These are phyloP conservation scores for Wickerhamiella azymoides DNA, from an alignment of 805 yeast genomes.

Conservation along the genomic window DNA sequence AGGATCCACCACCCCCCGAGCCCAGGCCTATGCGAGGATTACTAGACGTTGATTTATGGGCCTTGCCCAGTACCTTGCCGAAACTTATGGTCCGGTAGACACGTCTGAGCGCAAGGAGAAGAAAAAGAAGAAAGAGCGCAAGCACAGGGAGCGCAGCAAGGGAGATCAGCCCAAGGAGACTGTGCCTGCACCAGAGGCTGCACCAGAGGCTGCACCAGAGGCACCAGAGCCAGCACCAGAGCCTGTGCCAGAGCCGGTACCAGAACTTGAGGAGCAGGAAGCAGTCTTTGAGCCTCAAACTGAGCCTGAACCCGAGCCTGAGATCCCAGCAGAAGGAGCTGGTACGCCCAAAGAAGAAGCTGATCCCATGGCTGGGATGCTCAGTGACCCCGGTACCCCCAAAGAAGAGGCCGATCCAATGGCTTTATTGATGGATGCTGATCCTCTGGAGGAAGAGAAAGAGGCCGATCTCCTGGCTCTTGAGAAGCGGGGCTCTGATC, in stretches of 20 bases:
- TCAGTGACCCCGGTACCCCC: neutral
- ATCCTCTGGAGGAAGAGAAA: neutral
- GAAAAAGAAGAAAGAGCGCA: slow-evolving; percentile 10
- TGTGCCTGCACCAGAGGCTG: neutral
- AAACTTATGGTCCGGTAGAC: neutral
- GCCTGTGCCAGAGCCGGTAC: neutral
- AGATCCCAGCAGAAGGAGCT: neutral
- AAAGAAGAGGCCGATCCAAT: neutral
- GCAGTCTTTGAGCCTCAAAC: slow-evolving; percentile 8
- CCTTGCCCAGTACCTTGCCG: neutral
- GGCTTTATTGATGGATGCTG: neutral
- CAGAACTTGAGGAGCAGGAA: neutral
- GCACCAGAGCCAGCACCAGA: neutral
- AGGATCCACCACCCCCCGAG: neutral
- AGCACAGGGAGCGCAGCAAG: neutral
- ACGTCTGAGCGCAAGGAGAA: slow-evolving; percentile 1
- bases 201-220: neutral
- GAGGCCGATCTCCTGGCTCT: neutral
- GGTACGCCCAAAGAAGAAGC: neutral
- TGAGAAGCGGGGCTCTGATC: neutral
- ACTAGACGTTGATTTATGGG: neutral
- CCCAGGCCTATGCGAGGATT: neutral
- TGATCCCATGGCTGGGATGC: neutral
- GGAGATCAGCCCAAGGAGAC: too few relatives aligned
- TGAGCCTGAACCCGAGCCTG: neutral